Conservation (phyloP, 345 rosid species). For the Pugionium cornutum region DNA sequence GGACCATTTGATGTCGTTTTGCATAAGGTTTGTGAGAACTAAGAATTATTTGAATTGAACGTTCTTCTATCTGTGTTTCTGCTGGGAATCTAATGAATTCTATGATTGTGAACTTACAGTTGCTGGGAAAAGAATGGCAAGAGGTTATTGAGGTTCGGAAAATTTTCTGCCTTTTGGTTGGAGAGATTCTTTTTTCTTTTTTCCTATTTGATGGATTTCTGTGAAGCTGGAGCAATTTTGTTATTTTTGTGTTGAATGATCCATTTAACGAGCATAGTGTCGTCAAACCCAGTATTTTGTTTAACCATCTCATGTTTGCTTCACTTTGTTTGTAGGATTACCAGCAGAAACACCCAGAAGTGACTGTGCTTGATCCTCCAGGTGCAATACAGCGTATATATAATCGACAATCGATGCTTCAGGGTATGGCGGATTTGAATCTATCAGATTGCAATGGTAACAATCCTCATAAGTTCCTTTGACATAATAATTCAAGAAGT, state of each 20-base stretch:
- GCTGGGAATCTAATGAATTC: slow-evolving; percentile 38
- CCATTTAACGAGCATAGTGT: slow-evolving; percentile 7
- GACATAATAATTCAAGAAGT: not conserved
- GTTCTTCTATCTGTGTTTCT: slow-evolving; percentile 1
- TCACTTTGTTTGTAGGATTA: slow-evolving; percentile 59
- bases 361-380: slow-evolving; percentile 84
- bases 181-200: not conserved
- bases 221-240: not conserved
- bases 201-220: not conserved
- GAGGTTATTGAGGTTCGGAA: slow-evolving; percentile 69
- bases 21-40: slow-evolving; percentile 60
- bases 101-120: slow-evolving; percentile 50
- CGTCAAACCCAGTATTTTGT: not conserved
- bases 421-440: slow-evolving; percentile 69
- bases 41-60: slow-evolving; percentile 17
- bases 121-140: slow-evolving; percentile 80
- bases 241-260: slow-evolving; percentile 8
- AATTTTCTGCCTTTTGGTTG: not conserved
- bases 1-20: slow-evolving; percentile 90
- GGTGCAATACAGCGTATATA: slow-evolving; percentile 64
- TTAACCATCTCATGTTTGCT: slow-evolving; percentile 34
- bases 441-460: slow-evolving; percentile 65
- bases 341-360: slow-evolving; percentile 71
- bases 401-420: slow-evolving; percentile 92
- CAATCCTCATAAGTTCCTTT: slow-evolving; percentile 2